Evolutionary conservation across 768 basidiomycete genomes (phyloP).

Genomic region (Tricholoma flavovirens): DNA sequence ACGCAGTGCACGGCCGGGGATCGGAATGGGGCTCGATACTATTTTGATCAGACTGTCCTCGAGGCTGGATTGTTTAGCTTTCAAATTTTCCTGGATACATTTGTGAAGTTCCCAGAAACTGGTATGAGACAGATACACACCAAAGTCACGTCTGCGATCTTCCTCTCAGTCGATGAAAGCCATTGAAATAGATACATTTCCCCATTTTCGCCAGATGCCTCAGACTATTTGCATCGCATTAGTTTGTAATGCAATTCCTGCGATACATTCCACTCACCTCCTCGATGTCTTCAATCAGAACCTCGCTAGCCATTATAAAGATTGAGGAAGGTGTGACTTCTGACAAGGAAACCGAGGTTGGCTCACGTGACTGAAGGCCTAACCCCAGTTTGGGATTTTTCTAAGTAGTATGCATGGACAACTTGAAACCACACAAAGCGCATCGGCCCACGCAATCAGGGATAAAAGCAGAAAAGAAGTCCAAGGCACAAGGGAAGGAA

Average conservation of each 20-base stretch:
- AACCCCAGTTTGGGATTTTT: background rate
- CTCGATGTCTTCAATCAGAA: constrained; percentile 23
- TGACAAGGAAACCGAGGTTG: no score
- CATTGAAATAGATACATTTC: constrained; percentile 84
- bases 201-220: constrained; percentile 66
- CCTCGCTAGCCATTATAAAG: constrained; percentile 6
- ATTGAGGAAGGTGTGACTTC: background rate
- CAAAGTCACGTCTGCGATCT: constrained; percentile 39
- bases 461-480: constrained; percentile 71
- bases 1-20: constrained; percentile 82
- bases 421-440: constrained; percentile 74
- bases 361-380: background rate
- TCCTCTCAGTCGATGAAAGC: constrained; percentile 63
- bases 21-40: constrained; percentile 50
- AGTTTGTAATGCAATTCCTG: background rate
- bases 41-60: constrained; percentile 65
- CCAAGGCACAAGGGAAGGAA: constrained; percentile 61
- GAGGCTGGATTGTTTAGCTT: constrained; percentile 53
- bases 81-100: constrained; percentile 54
- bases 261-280: constrained; percentile 17
- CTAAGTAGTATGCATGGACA: constrained; percentile 55
- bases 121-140: constrained; percentile 36
- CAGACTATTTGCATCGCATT: constrained; percentile 42
- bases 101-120: constrained; percentile 7
- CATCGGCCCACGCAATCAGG: constrained; percentile 75